These are phyloP conservation scores for Barbarea vulgaris DNA, from an alignment of 345 rosid genomes.

Conservation along the genomic window DNA sequence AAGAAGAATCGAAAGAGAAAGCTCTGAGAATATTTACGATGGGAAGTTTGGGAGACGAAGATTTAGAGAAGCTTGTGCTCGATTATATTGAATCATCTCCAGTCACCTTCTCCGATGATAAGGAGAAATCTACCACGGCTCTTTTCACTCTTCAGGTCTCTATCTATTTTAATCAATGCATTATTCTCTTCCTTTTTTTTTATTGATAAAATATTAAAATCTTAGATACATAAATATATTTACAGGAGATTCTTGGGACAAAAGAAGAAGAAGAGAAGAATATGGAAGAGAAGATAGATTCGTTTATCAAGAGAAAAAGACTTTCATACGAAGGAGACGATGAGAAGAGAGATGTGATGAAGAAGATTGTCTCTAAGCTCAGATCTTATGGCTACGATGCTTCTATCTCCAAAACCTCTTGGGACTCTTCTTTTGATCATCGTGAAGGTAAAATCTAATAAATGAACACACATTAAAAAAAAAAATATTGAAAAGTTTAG, in stretches of 20 bases:
- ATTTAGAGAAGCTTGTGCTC: conserved; percentile 49
- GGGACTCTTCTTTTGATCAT: conserved; percentile 44
- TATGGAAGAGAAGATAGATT: conserved; percentile 40
- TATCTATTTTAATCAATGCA: background rate
- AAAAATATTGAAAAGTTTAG: background rate
- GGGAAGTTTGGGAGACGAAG: conserved; percentile 56
- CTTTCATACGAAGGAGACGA: conserved; percentile 34
- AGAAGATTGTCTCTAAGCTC: conserved; percentile 39
- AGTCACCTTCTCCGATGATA: background rate
- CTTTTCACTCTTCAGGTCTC: conserved; percentile 42
- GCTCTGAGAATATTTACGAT: conserved; percentile 18
- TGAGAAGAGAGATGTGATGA: conserved; percentile 43
- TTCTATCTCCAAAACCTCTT: conserved; percentile 40
- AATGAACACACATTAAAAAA: background rate
- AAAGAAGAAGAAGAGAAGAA: conserved; percentile 41
- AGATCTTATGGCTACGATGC: conserved; percentile 44
- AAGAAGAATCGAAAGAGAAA: conserved; percentile 12
- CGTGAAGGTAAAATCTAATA: conserved; percentile 39
- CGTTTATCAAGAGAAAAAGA: conserved; percentile 27
- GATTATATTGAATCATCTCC: conserved; percentile 50
- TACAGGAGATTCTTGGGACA: conserved; percentile 44
- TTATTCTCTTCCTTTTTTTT: background rate
- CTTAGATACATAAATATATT: background rate
- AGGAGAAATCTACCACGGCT: conserved; percentile 27
- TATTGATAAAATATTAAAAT: background rate